Evolutionary conservation across 257 asterid species (phyloP).

Genomic region (Nicotiana obtusifolia): DNA sequence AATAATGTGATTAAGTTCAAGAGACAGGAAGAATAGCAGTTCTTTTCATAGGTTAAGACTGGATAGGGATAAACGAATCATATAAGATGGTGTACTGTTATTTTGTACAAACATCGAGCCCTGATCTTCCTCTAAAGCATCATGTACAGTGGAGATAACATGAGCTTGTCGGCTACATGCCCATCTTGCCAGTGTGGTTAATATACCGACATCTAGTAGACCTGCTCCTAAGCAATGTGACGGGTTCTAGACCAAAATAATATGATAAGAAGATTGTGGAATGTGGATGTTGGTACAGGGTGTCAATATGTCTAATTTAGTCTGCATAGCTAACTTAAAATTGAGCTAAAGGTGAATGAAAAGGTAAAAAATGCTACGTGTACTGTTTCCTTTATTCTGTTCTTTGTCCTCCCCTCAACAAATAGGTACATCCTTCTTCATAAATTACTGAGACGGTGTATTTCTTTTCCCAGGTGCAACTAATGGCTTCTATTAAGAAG

Average conservation of each 20-base stretch:
- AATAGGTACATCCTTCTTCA: background rate
- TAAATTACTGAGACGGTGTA: background rate
- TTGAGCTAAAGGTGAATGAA: background rate
- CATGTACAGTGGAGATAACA: background rate
- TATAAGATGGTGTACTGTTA: background rate
- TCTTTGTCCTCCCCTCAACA: background rate
- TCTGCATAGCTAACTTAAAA: background rate
- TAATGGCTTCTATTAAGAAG: conserved; percentile 77
- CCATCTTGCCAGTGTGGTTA: background rate
- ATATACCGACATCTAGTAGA: background rate
- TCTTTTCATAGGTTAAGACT: background rate
- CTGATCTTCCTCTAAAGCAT: background rate
- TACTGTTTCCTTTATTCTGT: background rate
- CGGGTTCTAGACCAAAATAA: background rate
- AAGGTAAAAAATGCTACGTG: background rate
- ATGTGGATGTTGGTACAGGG: background rate
- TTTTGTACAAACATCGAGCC: background rate
- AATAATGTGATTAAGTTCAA: background rate
- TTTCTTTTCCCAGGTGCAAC: conserved; percentile 53
- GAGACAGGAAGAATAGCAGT: background rate
- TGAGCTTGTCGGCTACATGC: background rate
- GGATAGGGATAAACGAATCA: background rate
- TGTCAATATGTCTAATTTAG: background rate
- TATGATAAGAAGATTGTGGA: background rate
- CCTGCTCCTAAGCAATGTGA: background rate